phyloP scores from a whole-genome alignment of 345 rosid genomes.

The Passiflora organensis region DNA sequence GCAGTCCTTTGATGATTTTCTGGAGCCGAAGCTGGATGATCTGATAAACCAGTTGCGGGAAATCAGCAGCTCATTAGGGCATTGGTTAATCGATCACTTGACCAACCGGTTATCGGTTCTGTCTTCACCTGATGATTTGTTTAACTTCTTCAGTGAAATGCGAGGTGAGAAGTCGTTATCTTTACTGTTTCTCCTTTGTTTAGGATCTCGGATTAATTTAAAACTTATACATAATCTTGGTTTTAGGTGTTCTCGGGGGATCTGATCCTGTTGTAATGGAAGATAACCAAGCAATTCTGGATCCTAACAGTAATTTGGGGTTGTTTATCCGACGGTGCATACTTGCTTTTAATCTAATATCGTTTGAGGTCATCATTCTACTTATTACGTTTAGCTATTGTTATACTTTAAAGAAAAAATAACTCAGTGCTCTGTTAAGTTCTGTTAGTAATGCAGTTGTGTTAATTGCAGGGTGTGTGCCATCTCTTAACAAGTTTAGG shows the following conservation, averaged over 20 bases:
- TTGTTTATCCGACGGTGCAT: conserved; percentile 86
- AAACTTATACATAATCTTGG: too few species aligned
- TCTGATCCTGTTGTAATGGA: conserved; percentile 59
- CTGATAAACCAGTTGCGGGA: conserved; percentile 65
- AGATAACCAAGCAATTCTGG: conserved; percentile 78
- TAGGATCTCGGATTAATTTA: background rate
- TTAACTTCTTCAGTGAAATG: conserved; percentile 69
- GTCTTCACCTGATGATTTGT: conserved; percentile 73
- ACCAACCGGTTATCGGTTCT: conserved; percentile 56
- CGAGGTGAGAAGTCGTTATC: conserved; percentile 46
- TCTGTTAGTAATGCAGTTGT: background rate
- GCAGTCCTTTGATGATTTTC: conserved; percentile 76
- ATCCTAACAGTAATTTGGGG: conserved; percentile 77
- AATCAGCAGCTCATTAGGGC: conserved; percentile 51
- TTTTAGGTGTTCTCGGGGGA: conserved; percentile 64
- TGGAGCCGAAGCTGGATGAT: conserved; percentile 76
- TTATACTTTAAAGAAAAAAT: background rate
- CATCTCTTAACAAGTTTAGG: conserved; percentile 76
- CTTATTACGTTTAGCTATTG: conserved; percentile 10
- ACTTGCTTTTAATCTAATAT: conserved; percentile 67
- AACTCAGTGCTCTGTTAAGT: background rate
- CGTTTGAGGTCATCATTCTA: conserved; percentile 62
- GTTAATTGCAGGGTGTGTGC: conserved; percentile 64
- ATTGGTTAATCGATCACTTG: conserved; percentile 67
- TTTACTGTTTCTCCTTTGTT: background rate